These are phyloP conservation scores for Penicillium simplicissimum DNA, from an alignment of 495 filamentous ascomycete species.

Conservation along the genomic window DNA sequence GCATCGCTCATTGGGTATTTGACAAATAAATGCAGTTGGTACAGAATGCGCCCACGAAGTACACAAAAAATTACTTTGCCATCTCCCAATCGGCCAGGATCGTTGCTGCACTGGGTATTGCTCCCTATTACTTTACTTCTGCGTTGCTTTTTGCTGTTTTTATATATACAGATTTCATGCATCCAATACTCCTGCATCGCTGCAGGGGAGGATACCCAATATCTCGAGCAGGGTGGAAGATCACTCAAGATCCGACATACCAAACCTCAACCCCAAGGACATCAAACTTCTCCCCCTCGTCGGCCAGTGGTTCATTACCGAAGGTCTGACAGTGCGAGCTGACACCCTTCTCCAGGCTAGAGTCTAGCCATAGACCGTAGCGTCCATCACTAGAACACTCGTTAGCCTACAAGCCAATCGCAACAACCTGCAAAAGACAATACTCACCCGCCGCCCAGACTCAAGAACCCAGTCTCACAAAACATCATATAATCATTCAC, in stretches of 20 bases:
- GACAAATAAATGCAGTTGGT: constrained; percentile 16
- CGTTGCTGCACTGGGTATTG: background rate
- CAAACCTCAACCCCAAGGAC: constrained; percentile 90
- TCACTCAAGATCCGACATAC: constrained; percentile 60
- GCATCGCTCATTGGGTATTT: constrained; percentile 21
- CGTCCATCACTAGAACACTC: constrained; percentile 66
- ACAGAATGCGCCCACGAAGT: background rate
- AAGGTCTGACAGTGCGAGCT: constrained; percentile 84
- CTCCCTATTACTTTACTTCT: background rate
- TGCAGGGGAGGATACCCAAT: background rate
- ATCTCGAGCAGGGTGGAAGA: background rate
- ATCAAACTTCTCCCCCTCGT: constrained; percentile 91
- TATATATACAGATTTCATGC: constrained; percentile 7
- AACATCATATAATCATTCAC: constrained; percentile 96
- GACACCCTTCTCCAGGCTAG: constrained; percentile 81
- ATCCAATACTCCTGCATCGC: background rate
- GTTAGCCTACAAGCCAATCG: constrained; percentile 11
- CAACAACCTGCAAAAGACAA: background rate
- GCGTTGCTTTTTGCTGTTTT: background rate
- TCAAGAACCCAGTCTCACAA: constrained; percentile 83
- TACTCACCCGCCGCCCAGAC: constrained; percentile 75
- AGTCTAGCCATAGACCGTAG: constrained; percentile 92
- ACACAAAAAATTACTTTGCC: background rate
- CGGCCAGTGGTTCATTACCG: constrained; percentile 93
- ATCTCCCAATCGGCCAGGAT: background rate